Evolutionary conservation across 768 basidiomycete genomes (phyloP).

Genomic region (Boletus rubescentipes): DNA sequence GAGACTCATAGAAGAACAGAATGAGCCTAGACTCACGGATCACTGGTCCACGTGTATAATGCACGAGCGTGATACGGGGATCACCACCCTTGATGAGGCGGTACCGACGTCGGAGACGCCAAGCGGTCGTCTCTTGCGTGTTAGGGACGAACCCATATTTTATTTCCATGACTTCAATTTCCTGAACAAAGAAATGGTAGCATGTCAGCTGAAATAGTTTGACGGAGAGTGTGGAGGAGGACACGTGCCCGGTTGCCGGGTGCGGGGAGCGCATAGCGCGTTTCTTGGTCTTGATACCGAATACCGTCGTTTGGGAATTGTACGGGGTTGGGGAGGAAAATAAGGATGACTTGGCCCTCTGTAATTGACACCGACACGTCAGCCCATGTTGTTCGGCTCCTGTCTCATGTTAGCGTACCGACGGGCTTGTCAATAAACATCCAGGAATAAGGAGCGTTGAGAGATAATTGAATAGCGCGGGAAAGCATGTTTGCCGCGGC

Average conservation of each 20-base stretch:
- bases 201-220: neutral
- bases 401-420: slow-evolving; percentile 42
- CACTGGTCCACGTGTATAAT: slow-evolving; percentile 67
- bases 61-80: slow-evolving; percentile 69
- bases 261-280: slow-evolving; percentile 47
- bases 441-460: slow-evolving; percentile 65
- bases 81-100: slow-evolving; percentile 74
- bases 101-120: slow-evolving; percentile 67
- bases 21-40: slow-evolving; percentile 49
- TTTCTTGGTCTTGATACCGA: slow-evolving; percentile 73
- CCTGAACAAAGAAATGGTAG: slow-evolving; percentile 39
- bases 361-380: neutral
- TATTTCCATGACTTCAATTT: slow-evolving; percentile 72
- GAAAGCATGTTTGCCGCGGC: slow-evolving; percentile 58
- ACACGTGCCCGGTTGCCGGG: slow-evolving; percentile 56
- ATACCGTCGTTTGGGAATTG: slow-evolving; percentile 76
- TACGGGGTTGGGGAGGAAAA: slow-evolving; percentile 58
- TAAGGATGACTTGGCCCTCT: slow-evolving; percentile 69
- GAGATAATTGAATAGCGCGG: slow-evolving; percentile 57
- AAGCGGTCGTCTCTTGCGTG: slow-evolving; percentile 58
- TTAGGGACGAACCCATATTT: slow-evolving; percentile 79
- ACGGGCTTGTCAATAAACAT: slow-evolving; percentile 74
- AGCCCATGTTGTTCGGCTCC: neutral
- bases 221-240: neutral
- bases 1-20: neutral